A percentile compares a stretch with the other conserved stretches of the same genome.
These are phyloP conservation scores for Ceratocystis cacaofunesta DNA, from an alignment of 2,329 filamentous ascomycete genomes.

Conservation along the genomic window DNA sequence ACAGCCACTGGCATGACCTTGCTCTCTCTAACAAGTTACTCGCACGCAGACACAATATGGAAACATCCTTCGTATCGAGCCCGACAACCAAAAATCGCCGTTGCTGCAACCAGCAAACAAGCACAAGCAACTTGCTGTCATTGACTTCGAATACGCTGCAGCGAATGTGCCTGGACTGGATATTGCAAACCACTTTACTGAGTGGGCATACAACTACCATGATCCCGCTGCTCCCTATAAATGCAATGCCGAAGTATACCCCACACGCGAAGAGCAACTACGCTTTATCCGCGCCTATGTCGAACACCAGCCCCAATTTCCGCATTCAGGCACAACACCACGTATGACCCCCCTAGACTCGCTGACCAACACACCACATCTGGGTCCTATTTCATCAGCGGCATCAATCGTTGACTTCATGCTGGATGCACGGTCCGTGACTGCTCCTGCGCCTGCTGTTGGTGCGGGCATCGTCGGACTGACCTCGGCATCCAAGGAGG, in stretches of 20 bases:
- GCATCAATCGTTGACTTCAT: conserved; percentile 56
- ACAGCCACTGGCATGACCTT: not conserved
- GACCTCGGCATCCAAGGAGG: conserved; percentile 32
- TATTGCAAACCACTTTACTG: conserved; percentile 95
- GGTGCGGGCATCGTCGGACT: conserved; percentile 30
- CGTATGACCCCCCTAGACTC: conserved; percentile 33
- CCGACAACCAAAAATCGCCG: conserved; percentile 62
- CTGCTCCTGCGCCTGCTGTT: conserved; percentile 22
- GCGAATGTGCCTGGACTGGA: conserved; percentile 77
- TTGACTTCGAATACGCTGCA: conserved; percentile 94
- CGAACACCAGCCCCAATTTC: conserved; percentile 58
- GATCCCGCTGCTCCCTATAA: conserved; percentile 47
- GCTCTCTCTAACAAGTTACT: conserved; percentile 2
- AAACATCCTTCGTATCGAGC: conserved; percentile 68
- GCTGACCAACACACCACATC: conserved; percentile 25
- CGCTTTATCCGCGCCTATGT: conserved; percentile 81
- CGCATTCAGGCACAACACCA: conserved; percentile 37
- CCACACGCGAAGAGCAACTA: conserved; percentile 63
- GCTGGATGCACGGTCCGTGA: conserved; percentile 56
- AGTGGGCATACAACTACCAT: conserved; percentile 98
- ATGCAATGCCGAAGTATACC: conserved; percentile 58
- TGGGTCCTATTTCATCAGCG: conserved; percentile 27
- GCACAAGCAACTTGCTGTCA: conserved; percentile 91
- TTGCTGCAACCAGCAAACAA: conserved; percentile 78
- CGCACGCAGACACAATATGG: conserved; percentile 76